Evolutionary conservation across 371 early-diverging fungal genomes (phyloP).

Genomic region (Lichtheimia ramosa): DNA sequence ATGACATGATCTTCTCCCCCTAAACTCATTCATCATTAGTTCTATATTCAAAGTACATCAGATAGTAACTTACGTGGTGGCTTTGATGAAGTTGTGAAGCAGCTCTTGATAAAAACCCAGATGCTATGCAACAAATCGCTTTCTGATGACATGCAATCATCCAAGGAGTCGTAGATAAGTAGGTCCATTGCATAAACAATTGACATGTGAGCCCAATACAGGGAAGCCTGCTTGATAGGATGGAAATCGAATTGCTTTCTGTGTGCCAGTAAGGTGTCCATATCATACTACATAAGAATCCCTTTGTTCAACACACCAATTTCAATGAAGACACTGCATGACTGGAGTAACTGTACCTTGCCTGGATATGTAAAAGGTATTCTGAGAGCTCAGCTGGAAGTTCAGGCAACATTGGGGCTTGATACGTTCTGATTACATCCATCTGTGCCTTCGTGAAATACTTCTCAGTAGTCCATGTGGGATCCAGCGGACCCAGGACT

Average conservation of each 20-base stretch:
- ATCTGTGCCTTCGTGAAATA: slow-evolving; percentile 1
- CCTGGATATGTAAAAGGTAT: slow-evolving; percentile 1
- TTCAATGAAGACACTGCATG: not conserved
- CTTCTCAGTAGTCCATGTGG: not conserved
- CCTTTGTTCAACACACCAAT: not conserved
- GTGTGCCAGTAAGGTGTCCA: not conserved
- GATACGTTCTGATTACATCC: not conserved
- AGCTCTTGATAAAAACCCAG: slow-evolving; percentile 6
- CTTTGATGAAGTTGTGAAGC: slow-evolving; percentile 5
- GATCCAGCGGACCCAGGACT: slow-evolving; percentile 7
- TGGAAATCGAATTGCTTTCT: not conserved
- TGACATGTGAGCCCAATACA: slow-evolving; percentile 8
- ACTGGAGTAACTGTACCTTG: slow-evolving; percentile 3
- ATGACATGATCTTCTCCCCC: not conserved
- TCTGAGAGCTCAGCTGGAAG: not conserved
- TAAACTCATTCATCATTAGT: not conserved
- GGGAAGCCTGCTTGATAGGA: not conserved
- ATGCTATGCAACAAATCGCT: slow-evolving; percentile 1
- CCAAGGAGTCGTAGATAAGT: not conserved
- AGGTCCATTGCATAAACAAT: slow-evolving; percentile 4
- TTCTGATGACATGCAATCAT: not conserved
- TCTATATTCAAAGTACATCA: not conserved
- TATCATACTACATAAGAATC: slow-evolving; percentile 1
- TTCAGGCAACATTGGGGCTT: not conserved
- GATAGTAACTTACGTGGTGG: not conserved